Percentiles rank a stretch among this genome's conserved stretches.
phyloP scores from a whole-genome alignment of 345 rosid genomes.

The Triadica sebifera region DNA sequence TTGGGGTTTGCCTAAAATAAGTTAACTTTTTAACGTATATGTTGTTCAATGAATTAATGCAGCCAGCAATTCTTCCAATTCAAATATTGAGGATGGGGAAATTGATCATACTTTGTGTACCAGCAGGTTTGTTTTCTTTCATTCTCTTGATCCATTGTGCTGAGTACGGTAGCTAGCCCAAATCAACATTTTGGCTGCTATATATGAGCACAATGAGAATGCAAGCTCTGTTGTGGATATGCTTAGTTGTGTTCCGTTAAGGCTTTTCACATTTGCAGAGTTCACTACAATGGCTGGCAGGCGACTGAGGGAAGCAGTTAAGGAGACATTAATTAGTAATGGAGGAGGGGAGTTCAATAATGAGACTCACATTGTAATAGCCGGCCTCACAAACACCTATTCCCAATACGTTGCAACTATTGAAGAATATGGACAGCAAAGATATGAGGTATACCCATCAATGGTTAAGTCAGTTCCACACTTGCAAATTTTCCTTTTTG shows the following conservation, averaged over 20 bases:
- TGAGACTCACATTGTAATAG: slow-evolving; percentile 44
- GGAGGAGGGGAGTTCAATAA: slow-evolving; percentile 46
- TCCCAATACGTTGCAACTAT: slow-evolving; percentile 53
- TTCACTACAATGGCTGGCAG: slow-evolving; percentile 63
- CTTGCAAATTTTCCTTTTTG: background rate
- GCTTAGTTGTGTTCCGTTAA: background rate
- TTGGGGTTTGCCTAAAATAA: background rate
- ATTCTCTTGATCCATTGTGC: background rate
- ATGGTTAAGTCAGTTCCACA: background rate
- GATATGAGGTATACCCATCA: slow-evolving; percentile 41
- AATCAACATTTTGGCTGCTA: too few relatives aligned
- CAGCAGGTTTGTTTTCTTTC: slow-evolving; percentile 47
- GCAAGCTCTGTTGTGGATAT: too few relatives aligned
- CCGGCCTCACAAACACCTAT: slow-evolving; percentile 58
- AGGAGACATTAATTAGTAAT: slow-evolving; percentile 41
- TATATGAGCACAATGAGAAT: too few relatives aligned
- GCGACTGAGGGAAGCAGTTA: slow-evolving; percentile 54
- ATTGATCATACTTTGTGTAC: slow-evolving; percentile 51
- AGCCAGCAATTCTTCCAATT: slow-evolving; percentile 60
- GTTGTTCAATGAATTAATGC: slow-evolving; percentile 20
- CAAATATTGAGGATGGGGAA: slow-evolving; percentile 54
- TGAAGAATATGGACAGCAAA: slow-evolving; percentile 53
- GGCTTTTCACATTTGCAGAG: slow-evolving; percentile 34
- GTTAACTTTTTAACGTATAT: background rate
- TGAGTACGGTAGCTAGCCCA: background rate